Evolutionary conservation across 306 rosid species (phyloP), one percentile per base, ranked within the genome.

Genomic region (Dalbergia cochinchinensis): DNA sequence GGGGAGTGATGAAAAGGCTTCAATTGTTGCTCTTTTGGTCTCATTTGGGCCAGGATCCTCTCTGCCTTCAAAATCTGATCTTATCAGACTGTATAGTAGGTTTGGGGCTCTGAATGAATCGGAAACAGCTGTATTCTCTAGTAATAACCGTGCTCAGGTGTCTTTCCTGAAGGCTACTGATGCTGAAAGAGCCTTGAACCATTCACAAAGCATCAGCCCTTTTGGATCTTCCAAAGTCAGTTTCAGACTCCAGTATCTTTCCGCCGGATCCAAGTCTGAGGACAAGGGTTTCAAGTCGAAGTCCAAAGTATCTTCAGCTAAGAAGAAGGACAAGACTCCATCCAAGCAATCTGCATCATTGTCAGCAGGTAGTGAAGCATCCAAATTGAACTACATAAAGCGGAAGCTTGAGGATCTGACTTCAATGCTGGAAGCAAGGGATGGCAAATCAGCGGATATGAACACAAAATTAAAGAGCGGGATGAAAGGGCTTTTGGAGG

Each of bases 21-120:
- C n/a, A n/a, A n/a, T n/a, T n/a, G n/a, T n/a, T n/a, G n/a, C 81
- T 14, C 83, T 92, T 71, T 58, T 83, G 48, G 83, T 78, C 41
- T 77, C 85, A 65, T 92, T 90, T 78, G 90, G 86, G 47, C 85
- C 86, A 0, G 94, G 91, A 37, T 86, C 92, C 51, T 53, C 75
- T 4, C 78, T 90, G 73, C 97, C 97, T 51, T 78, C 93, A 10
- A 90, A 88, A 78, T 83, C 85, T 39, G 88, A 86, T 82, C 90
- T 92, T 20, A 44, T 90, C 34, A 44, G 54, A 62, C 69, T 83
- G 75, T 92, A 87, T 64, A 7, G 93, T 53, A 65, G 86, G 77
- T 90, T 82, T 73, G 94, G 97, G 48, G 61, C 81, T 44, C 74
- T 92, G 74, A 65, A 89, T 48, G 88, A 83, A 85, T 48, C 77